A percentile compares a stretch with the other conserved stretches of the same genome.
These are phyloP conservation scores for Helminthosporium solani DNA, from an alignment of 2,329 filamentous ascomycete genomes.

Conservation along the genomic window DNA sequence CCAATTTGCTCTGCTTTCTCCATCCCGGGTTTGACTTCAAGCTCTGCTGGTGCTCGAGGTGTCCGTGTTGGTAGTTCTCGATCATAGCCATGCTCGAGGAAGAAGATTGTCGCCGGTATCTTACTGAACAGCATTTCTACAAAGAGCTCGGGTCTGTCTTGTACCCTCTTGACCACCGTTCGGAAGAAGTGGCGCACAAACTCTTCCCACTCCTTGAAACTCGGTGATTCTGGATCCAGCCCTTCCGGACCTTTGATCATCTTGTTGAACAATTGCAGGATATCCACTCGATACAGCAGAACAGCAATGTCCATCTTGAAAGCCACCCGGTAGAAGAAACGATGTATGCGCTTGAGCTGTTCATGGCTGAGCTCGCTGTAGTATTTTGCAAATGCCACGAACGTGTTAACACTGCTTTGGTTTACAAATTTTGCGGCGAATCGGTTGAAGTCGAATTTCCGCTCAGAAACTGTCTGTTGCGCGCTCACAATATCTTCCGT, in stretches of 20 bases:
- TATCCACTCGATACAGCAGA: slow-evolving; percentile 86
- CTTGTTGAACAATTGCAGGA: slow-evolving; percentile 80
- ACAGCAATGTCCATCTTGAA: slow-evolving; percentile 94
- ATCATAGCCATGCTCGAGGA: slow-evolving; percentile 87
- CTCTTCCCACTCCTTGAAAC: slow-evolving; percentile 88
- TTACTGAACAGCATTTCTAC: slow-evolving; percentile 97
- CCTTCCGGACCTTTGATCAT: slow-evolving; percentile 89
- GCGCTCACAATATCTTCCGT: slow-evolving; percentile 70
- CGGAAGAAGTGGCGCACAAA: slow-evolving; percentile 80
- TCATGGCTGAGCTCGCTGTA: slow-evolving; percentile 76
- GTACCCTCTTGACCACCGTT: slow-evolving; percentile 78
- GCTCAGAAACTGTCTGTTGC: slow-evolving; percentile 71
- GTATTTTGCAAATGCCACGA: slow-evolving; percentile 74
- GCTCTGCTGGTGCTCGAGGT: slow-evolving; percentile 71
- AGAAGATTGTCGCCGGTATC: slow-evolving; percentile 77
- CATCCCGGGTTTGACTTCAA: slow-evolving; percentile 75
- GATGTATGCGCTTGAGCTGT: slow-evolving; percentile 88
- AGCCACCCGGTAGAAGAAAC: slow-evolving; percentile 89
- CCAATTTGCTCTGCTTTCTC: slow-evolving; percentile 68
- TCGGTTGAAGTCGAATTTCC: slow-evolving; percentile 89
- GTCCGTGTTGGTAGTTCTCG: slow-evolving; percentile 68
- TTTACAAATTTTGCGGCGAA: slow-evolving; percentile 80
- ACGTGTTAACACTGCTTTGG: slow-evolving; percentile 86
- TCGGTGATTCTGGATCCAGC: slow-evolving; percentile 64
- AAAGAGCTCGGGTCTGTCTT: slow-evolving; percentile 80